Conservation (phyloP, 352 stramenopile genomes). For the Phytopythium delawarense region DNA sequence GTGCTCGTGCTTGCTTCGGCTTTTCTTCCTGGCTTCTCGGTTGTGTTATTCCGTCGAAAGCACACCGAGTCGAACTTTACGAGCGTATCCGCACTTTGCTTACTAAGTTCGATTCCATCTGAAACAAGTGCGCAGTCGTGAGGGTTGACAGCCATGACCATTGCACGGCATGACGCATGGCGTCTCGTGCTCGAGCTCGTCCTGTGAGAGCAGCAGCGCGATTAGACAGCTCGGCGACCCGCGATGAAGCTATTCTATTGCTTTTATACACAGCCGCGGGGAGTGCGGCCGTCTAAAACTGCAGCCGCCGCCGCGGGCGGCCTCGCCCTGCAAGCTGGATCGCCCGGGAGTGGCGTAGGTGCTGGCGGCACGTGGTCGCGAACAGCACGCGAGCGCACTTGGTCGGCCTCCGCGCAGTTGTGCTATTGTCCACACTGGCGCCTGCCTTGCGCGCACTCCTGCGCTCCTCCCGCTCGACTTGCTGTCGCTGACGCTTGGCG, state of each 20-base stretch:
- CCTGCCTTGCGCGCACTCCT: not conserved
- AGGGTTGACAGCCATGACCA: no score
- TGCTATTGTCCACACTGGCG: not conserved
- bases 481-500: slow-evolving; percentile 15
- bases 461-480: slow-evolving; percentile 3
- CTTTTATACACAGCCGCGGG: not conserved
- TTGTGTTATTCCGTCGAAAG: not conserved
- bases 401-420: not conserved
- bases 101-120: not conserved
- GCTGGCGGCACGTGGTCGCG: slow-evolving; percentile 6
- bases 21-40: not conserved
- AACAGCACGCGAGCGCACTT: slow-evolving; percentile 20
- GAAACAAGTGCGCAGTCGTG: no score
- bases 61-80: not conserved
- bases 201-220: not conserved
- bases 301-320: slow-evolving; percentile 28
- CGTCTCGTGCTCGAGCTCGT: not conserved
- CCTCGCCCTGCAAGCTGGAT: slow-evolving; percentile 12
- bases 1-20: not conserved
- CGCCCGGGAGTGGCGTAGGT: slow-evolving; percentile 3
- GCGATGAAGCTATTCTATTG: slow-evolving; percentile 3
- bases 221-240: not conserved
- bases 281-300: slow-evolving; percentile 25
- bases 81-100: not conserved
- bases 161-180: not conserved